phyloP scores from a whole-genome alignment of 106 monocot genomes.

The Posidonia australis region DNA sequence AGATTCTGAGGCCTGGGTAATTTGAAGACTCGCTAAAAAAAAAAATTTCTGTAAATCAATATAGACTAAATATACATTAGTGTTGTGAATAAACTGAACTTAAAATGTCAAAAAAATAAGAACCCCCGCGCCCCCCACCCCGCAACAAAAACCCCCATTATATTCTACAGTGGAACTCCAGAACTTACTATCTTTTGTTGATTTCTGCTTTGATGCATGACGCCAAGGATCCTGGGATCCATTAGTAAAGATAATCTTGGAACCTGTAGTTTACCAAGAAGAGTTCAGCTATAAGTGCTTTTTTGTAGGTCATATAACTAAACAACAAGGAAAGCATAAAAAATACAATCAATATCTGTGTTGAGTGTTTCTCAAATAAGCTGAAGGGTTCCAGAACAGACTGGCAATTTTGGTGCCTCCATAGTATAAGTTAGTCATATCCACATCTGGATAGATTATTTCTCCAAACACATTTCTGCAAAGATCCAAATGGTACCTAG shows the following conservation, averaged over 20 bases:
- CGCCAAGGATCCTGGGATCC: slow-evolving; percentile 99
- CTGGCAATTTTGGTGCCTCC: slow-evolving; percentile 89
- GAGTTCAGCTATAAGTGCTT: no score
- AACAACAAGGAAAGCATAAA: background rate
- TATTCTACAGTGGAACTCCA: background rate
- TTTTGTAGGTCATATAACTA: background rate
- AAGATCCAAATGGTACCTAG: slow-evolving; percentile 91
- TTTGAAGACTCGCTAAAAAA: no score
- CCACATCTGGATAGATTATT: slow-evolving; percentile 69
- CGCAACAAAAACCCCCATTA: no score
- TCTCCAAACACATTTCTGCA: slow-evolving; percentile 94
- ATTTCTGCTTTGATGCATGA: slow-evolving; percentile 89
- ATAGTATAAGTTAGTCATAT: slow-evolving; percentile 91
- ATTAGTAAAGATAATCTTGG: slow-evolving; percentile 85
- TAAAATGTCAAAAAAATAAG: no score
- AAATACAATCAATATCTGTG: background rate
- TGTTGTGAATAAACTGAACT: no score
- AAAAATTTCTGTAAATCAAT: no score
- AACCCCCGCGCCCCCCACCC: no score
- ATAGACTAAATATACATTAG: no score
- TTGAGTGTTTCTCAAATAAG: background rate
- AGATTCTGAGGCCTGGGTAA: no score
- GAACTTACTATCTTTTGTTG: slow-evolving; percentile 58
- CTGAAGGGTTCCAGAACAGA: slow-evolving; percentile 12
- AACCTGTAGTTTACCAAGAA: slow-evolving; percentile 31